Conservation (phyloP, 768 basidiomycete species). For the Russula abietina region DNA sequence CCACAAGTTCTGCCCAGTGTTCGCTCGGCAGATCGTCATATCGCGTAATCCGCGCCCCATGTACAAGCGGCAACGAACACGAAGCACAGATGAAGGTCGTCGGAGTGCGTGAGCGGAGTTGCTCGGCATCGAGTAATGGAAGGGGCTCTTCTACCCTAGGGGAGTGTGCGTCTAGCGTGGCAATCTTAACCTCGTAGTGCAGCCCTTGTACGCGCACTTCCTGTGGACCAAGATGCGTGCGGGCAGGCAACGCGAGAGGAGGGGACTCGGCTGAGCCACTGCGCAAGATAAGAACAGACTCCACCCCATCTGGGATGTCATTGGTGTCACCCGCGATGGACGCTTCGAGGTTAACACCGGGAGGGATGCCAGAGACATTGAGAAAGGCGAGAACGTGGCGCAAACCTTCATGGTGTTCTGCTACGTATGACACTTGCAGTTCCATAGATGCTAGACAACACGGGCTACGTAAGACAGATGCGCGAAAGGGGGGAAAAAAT, state of each 20-base stretch:
- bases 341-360: constrained; percentile 53
- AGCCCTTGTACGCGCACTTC: constrained; percentile 46
- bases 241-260: constrained; percentile 51
- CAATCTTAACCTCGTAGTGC: constrained; percentile 71
- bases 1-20: constrained; percentile 95
- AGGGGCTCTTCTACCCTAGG: constrained; percentile 27
- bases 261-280: constrained; percentile 51
- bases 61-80: constrained; percentile 67
- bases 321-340: constrained; percentile 52
- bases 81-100: constrained; percentile 70
- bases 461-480: background rate
- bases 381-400: constrained; percentile 74
- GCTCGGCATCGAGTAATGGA: constrained; percentile 64
- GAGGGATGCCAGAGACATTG: constrained; percentile 44
- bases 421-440: constrained; percentile 46
- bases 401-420: constrained; percentile 84
- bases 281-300: constrained; percentile 48
- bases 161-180: constrained; percentile 29
- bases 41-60: constrained; percentile 40
- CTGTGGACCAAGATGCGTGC: constrained; percentile 54
- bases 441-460: constrained; percentile 4
- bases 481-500: background rate
- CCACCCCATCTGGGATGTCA: constrained; percentile 10
- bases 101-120: constrained; percentile 50
- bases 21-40: constrained; percentile 92